Base-by-base conservation (phyloP, 805 yeast species). In the Yamadazyma laniorum region DNA sequence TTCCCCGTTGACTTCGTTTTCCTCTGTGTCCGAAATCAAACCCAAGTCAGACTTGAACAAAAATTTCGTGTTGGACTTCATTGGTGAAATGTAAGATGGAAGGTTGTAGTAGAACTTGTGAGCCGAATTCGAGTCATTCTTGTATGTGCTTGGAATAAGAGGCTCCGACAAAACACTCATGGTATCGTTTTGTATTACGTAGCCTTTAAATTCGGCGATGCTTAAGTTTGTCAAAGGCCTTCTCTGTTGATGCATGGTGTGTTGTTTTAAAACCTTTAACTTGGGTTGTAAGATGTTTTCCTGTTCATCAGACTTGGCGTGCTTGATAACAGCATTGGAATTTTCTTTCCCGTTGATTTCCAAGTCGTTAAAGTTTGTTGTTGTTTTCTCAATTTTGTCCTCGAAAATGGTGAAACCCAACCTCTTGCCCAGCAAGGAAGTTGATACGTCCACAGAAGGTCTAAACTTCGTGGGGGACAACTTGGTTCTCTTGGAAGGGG, bases 261-360 rank as follows among this genome's bases (percentile, higher is more conserved):
- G 26, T 37, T 43, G 50, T 22, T 22, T 16, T 7, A 43, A 23
- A 6, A n/a, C 15, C 21, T 41, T 41, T 2, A 37, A 19, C 28
- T 39, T 44, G n/a, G 51, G 51, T 30, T 47, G 51, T 28, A 47
- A 35, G 18, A 43, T 46, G 45, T 68, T 68, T 43, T 68, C 74
- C 52, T 68, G 71, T 45, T 68, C 71, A 38, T 55, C 54, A 43
- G n/a, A 14, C 3, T 35, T 29, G 16, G 19, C 1, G n/a, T 31
- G n/a, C 3, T 3, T 8, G 6, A 33, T 36, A 9, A 22, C 11
- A 9, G 12, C 22, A 6, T 22, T 15, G 8, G 23, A 8, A 18
- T 46, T 46, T 26, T 46, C 50, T 30, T 46, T 25, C 11, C 50
- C 50, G 11, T 34, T 32, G 12, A 46, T 22, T n/a, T 34, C 48